These are phyloP conservation scores for Echinochloa phyllopogon DNA, from an alignment of 176 grass and related monocot genomes.

Conservation along the genomic window DNA sequence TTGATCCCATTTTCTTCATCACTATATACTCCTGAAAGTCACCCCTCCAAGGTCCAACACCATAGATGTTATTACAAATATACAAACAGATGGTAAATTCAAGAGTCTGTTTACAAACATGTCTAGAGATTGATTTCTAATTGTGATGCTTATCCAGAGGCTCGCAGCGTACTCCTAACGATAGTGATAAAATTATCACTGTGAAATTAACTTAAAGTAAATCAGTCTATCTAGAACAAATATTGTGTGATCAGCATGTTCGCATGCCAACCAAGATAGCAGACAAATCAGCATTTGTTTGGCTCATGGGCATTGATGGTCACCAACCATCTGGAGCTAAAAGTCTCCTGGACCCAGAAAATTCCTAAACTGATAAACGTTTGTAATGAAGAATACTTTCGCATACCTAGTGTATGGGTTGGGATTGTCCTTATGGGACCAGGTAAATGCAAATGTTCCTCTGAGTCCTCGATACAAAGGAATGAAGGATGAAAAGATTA, in stretches of 20 bases:
- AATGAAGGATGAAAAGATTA: not conserved
- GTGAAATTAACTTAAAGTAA: not conserved
- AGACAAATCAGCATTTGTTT: constrained; percentile 26
- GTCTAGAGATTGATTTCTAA: not conserved
- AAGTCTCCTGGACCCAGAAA: constrained; percentile 17
- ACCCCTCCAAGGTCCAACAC: not conserved
- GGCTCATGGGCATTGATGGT: constrained; percentile 14
- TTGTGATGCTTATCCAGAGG: not conserved
- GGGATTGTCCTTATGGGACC: not conserved
- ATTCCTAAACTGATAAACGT: constrained; percentile 1
- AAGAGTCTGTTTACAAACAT: not conserved
- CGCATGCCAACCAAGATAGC: constrained; percentile 17
- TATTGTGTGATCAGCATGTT: not conserved
- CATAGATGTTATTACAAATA: not conserved
- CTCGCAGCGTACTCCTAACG: not conserved
- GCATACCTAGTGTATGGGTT: no score
- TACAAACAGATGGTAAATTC: no score
- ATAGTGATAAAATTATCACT: not conserved
- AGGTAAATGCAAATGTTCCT: not conserved
- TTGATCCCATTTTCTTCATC: not conserved
- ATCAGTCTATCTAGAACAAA: not conserved
- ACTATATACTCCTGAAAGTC: not conserved
- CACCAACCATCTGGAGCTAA: constrained; percentile 13
- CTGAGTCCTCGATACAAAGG: not conserved
- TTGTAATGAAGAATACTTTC: constrained; percentile 13